Base-by-base conservation (phyloP, 306 rosid species). In the Castanea crenata region DNA sequence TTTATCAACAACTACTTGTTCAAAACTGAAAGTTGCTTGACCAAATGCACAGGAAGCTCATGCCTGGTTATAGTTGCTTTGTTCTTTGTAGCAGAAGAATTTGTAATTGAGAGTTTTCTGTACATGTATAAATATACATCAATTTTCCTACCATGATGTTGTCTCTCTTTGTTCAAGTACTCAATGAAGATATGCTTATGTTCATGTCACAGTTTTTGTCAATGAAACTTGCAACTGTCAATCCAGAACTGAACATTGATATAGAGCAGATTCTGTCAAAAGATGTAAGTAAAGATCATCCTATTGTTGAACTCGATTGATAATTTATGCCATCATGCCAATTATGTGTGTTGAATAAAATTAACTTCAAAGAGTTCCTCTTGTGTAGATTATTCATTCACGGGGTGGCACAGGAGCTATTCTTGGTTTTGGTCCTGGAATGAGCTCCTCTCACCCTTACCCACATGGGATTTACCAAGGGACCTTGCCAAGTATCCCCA, bases 221-320 rank as follows among this genome's bases (percentile, higher is more conserved):
- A 55, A 96, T 93, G 99, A 96, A 96, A 86, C 98, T 96, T 21
- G 96, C 99, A 27, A 93, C 99, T 2, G 99, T 93, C 85, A 91
- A 93, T 82, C 98, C 98, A 2, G 99, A 96, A 80, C 69, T 93
- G 84, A 92, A 89, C 86, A 72, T 96, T 23, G 97, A 96, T 56
- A 84, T 89, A 19, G 99, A 96, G 9, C 75, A 96, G 84, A 85
- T 93, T 82, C 84, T 96, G 79, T 89, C 99, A 59, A 93, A 93
- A 83, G 99, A 96, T 82, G 99, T 92, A 85, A 90, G 99, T 85
- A 74, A 82, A 75, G 72, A 11, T 75, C 67, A 27, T 3, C 55
- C n/a, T 21, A 49, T 3, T 44, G 62, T 29, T 41, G 49, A 27
- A 54, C 13, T 20, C 20, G 46, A 21, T 68, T 18, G 0, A 77